Evolutionary conservation across 2,329 filamentous ascomycete genomes (phyloP).

Genomic region (Pleomassaria siparia): DNA sequence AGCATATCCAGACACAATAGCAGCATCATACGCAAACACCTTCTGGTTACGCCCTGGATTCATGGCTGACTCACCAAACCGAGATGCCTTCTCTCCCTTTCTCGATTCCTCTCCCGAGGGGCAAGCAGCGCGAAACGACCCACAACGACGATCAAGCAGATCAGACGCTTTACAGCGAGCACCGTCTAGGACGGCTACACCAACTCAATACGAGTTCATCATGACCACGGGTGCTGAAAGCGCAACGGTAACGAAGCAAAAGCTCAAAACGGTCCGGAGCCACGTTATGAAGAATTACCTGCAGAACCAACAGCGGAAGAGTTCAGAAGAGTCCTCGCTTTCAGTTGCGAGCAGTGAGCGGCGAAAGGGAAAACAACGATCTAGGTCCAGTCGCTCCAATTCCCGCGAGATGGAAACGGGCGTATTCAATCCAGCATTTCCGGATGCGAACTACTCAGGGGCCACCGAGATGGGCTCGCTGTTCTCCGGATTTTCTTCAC

Average conservation of each 20-base stretch:
- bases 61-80: slow-evolving; percentile 9
- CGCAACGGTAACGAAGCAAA: slow-evolving; percentile 14
- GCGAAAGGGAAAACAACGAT: slow-evolving; percentile 13
- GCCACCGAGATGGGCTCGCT: slow-evolving; percentile 8
- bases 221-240: slow-evolving; percentile 20
- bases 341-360: slow-evolving; percentile 5
- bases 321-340: slow-evolving; percentile 4
- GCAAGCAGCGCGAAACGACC: neutral
- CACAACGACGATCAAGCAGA: neutral
- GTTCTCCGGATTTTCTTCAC: slow-evolving; percentile 7
- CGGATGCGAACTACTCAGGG: neutral
- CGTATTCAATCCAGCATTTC: neutral
- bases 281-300: slow-evolving; percentile 29
- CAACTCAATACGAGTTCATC: slow-evolving; percentile 25
- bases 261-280: slow-evolving; percentile 25
- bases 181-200: slow-evolving; percentile 2
- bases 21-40: neutral
- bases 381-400: slow-evolving; percentile 14
- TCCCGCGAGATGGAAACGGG: slow-evolving; percentile 9
- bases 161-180: neutral
- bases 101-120: slow-evolving; percentile 4
- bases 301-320: slow-evolving; percentile 16
- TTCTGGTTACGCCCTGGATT: neutral
- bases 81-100: neutral
- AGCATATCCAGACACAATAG: neutral